Conservation (phyloP, 2,329 filamentous ascomycete species). For the Trichoderma koningiopsis region DNA sequence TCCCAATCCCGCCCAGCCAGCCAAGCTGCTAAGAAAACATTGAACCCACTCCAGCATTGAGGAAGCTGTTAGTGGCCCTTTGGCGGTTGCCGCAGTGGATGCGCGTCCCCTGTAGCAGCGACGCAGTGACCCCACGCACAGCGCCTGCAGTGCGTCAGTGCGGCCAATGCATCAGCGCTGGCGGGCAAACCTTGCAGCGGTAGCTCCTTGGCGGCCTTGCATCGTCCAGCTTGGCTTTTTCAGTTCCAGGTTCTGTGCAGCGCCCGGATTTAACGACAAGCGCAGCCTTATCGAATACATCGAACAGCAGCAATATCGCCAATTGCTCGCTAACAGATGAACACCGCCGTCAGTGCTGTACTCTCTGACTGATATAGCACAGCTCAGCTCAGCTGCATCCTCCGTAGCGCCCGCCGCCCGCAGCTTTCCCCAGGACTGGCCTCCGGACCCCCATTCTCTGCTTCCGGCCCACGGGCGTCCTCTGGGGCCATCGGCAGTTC, state of each 20-base stretch:
- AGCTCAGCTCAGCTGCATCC: not conserved
- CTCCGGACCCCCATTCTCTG: not conserved
- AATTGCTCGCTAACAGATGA: not conserved
- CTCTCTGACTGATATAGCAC: not conserved
- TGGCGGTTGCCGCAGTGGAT: not conserved
- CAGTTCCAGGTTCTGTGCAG: not conserved
- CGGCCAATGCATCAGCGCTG: conserved; percentile 8
- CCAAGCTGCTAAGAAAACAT: not conserved
- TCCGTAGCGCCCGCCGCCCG: not conserved
- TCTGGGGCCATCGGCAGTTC: conserved; percentile 10
- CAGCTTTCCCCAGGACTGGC: not conserved
- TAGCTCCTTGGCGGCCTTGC: conserved; percentile 14
- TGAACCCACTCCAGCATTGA: not conserved
- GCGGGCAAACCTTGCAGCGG: conserved; percentile 10
- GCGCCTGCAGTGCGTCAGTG: not conserved
- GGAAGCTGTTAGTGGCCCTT: not conserved
- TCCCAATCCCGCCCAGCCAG: not conserved
- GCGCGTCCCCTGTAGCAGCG: not conserved
- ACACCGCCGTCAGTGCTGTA: too few species aligned
- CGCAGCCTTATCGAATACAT: not conserved
- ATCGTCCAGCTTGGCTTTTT: not conserved
- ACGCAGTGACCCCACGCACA: not conserved
- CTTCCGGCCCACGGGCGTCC: conserved; percentile 17
- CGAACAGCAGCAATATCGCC: not conserved
- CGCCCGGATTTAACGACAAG: not conserved